phyloP scores from a whole-genome alignment of 129 eudicot genomes.

The Flaveria robusta region DNA sequence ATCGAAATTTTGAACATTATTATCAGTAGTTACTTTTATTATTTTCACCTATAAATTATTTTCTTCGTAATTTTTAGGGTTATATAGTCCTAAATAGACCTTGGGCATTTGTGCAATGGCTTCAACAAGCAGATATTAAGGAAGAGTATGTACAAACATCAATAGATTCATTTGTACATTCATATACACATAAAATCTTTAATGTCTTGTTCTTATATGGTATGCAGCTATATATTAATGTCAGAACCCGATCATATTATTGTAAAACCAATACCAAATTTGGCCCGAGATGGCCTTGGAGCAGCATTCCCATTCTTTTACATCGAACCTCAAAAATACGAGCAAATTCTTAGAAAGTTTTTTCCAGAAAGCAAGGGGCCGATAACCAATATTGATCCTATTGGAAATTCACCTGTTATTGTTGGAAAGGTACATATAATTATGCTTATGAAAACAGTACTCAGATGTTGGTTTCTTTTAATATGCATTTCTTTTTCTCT shows the following conservation, averaged over 20 bases:
- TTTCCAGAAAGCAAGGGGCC: slow-evolving; percentile 92
- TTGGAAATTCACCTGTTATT: slow-evolving; percentile 97
- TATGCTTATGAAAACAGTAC: not conserved
- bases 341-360: slow-evolving; percentile 67
- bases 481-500: not conserved
- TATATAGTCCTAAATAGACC: slow-evolving; percentile 97
- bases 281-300: slow-evolving; percentile 79
- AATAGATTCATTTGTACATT: not conserved
- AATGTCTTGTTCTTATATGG: slow-evolving; percentile 1
- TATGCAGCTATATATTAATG: slow-evolving; percentile 92
- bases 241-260: slow-evolving; percentile 97
- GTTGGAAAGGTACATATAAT: slow-evolving; percentile 71
- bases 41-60: not conserved
- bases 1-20: not conserved
- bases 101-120: slow-evolving; percentile 99
- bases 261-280: slow-evolving; percentile 96
- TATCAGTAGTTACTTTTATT: not conserved
- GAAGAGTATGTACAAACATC: slow-evolving; percentile 78
- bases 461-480: not conserved
- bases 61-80: slow-evolving; percentile 59
- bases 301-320: slow-evolving; percentile 98
- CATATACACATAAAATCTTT: slow-evolving; percentile 1
- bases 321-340: slow-evolving; percentile 92
- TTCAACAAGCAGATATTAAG: slow-evolving; percentile 78
- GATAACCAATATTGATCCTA: slow-evolving; percentile 90